Evolutionary conservation across 2,329 filamentous ascomycete genomes (phyloP), one percentile per base, ranked within the genome.

Genomic region (Cladorrhinum sp.): DNA sequence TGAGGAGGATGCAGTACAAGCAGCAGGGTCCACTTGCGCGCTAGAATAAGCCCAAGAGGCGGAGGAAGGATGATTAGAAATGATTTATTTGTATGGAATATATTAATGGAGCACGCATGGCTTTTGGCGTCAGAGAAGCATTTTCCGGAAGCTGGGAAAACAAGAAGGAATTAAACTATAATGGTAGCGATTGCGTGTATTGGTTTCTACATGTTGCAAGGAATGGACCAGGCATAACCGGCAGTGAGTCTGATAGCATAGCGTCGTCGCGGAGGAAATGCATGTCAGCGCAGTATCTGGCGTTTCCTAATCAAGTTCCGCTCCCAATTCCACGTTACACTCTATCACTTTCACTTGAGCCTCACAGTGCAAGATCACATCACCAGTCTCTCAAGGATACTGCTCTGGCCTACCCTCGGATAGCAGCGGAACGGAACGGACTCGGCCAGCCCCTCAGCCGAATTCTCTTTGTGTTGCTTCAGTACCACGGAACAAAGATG

Each of bases 1-100:
- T 82, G 18, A 77, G 78, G 66, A 75, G 80, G 62, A 66, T 80
- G 60, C 77, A 76, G 60, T 48, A 53, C 39, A 63, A 63, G 57
- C 21, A 49, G 8, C 58, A 61, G 21, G 9, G 21, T 3, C 60
- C 60, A 16, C 36, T 58, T 8, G 3, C 42, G 42, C 42, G 42
- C 18, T 46, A 46, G 42, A 12, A 46, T 4, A 16, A 14, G 36
- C 6, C 14, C 36, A 42, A 8, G 36, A 42, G n/a, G 42, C n/a
- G 42, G 42, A 21, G 18, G 7, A 12, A 46, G n/a, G n/a, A 46
- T 46, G 16, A 46, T 36, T 36, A 36, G 26, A 9, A 16, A 16
- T 14, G 36, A 10, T 42, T 42, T 42, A 42, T 16, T 42, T 42
- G 26, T 28, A 42, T 46, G 42, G 42, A 46, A 46, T 16, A 16